phyloP scores from a whole-genome alignment of 768 basidiomycete species.

The Panellus pusillus region DNA sequence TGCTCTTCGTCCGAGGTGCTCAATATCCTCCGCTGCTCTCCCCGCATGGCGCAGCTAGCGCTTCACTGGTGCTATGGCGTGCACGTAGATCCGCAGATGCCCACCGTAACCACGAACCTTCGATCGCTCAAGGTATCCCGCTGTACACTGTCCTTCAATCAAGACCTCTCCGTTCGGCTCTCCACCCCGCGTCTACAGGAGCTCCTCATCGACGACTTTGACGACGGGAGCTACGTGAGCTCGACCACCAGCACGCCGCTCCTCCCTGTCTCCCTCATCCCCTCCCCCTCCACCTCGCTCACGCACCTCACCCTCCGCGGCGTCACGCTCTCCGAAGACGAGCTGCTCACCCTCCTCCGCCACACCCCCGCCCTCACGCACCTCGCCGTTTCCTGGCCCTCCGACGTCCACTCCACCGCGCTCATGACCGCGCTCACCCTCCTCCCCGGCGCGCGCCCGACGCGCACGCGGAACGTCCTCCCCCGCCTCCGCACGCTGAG shows the following conservation, averaged over 20 bases:
- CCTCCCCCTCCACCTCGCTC: not conserved
- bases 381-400: slow-evolving; percentile 14
- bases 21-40: not conserved
- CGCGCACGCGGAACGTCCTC: not conserved
- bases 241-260: not conserved
- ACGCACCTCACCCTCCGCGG: slow-evolving; percentile 11
- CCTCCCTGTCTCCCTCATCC: not conserved
- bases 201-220: slow-evolving; percentile 4
- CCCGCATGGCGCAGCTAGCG: not conserved
- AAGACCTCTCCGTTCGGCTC: not conserved
- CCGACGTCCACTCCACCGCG: slow-evolving; percentile 8
- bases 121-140: slow-evolving; percentile 2
- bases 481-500: slow-evolving; percentile 4
- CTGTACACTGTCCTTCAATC: not conserved
- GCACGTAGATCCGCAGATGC: not conserved
- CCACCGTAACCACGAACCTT: not conserved
- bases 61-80: not conserved
- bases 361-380: slow-evolving; percentile 1
- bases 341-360: slow-evolving; percentile 9
- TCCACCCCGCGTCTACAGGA: not conserved
- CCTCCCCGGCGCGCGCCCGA: not conserved
- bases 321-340: slow-evolving; percentile 3
- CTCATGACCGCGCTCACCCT: slow-evolving; percentile 14
- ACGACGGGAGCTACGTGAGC: not conserved
- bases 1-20: not conserved